Evolutionary conservation across 23 red algal genomes (phyloP).

Genomic region (Agarophyton chilense): DNA sequence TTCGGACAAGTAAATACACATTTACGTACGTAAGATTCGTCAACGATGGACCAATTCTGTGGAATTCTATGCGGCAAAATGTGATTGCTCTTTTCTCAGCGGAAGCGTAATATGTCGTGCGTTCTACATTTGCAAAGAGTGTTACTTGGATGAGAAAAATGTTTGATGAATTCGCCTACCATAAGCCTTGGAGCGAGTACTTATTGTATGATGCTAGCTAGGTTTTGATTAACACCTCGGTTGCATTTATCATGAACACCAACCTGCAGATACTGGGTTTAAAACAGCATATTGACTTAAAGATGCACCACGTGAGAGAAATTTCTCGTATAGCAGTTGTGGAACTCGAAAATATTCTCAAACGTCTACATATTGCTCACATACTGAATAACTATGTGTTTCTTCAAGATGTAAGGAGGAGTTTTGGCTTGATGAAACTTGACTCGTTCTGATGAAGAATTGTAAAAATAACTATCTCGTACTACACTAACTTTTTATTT

Average conservation of each 20-base stretch:
- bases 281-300: not conserved
- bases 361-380: no score
- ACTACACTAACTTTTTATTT: no score
- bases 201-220: not conserved
- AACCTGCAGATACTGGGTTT: not conserved
- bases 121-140: constrained; percentile 1
- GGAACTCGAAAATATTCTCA: not conserved
- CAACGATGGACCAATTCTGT: not conserved
- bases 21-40: not conserved
- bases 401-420: not conserved
- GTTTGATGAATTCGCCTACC: not conserved
- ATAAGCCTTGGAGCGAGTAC: not conserved
- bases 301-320: constrained; percentile 13
- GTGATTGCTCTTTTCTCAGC: constrained; percentile 24
- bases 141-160: not conserved
- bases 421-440: not conserved
- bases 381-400: no score
- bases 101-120: not conserved
- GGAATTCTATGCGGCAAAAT: not conserved
- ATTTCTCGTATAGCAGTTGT: not conserved
- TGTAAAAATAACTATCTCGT: no score
- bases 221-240: not conserved
- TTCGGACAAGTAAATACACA: no score
- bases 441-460: not conserved
- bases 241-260: not conserved